phyloP scores from a whole-genome alignment of 257 asterid genomes.

The Anisodus tanguticus region DNA sequence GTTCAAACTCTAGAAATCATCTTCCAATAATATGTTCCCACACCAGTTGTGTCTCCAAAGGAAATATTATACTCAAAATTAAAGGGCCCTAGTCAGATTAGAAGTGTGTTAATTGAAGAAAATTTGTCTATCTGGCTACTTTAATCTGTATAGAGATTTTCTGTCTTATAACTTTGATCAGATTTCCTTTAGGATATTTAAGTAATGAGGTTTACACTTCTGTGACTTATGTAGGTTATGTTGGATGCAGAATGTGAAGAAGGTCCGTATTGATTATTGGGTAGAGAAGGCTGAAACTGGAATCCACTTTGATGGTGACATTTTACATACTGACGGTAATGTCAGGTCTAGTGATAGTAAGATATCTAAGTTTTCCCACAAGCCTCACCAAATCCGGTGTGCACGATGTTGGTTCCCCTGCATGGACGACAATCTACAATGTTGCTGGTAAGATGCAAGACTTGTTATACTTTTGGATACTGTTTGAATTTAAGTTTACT shows the following conservation, averaged over 20 bases:
- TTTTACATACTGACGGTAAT: constrained; percentile 87
- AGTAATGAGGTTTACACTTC: constrained; percentile 45
- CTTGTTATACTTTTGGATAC: background rate
- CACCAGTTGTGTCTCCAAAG: background rate
- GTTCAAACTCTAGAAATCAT: too few relatives aligned
- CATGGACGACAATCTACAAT: constrained; percentile 89
- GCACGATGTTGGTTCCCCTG: constrained; percentile 99
- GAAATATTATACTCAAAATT: constrained; percentile 11
- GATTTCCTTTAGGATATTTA: constrained; percentile 35
- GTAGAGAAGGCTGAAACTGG: constrained; percentile 99
- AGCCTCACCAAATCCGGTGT: constrained; percentile 95
- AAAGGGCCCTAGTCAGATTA: background rate
- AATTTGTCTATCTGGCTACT: background rate
- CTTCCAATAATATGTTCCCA: too few relatives aligned
- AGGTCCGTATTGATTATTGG: constrained; percentile 88
- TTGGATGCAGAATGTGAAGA: constrained; percentile 77
- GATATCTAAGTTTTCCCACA: too few relatives aligned
- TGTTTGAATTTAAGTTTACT: constrained; percentile 22
- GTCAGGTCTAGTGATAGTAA: too few relatives aligned
- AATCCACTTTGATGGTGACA: constrained; percentile 74
- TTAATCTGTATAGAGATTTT: constrained; percentile 13
- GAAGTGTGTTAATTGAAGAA: background rate
- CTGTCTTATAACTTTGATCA: constrained; percentile 30
- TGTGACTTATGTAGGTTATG: constrained; percentile 61
- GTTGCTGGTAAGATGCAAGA: constrained; percentile 69